Base-by-base conservation (phyloP, 139 green algal species). In the Chlamydomonas incerta region DNA sequence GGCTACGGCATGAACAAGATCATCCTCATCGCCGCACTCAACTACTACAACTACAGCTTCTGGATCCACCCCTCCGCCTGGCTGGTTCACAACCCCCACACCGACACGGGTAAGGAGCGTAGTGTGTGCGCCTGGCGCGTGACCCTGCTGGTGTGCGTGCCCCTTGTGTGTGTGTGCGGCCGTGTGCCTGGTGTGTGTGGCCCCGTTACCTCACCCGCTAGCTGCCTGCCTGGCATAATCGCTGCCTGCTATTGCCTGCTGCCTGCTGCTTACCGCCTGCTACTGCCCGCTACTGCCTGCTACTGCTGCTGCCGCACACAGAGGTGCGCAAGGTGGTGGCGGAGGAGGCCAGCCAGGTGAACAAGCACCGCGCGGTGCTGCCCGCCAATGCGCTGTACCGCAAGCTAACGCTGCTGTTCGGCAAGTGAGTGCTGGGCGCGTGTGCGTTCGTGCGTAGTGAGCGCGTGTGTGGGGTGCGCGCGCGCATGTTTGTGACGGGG, bases 1-100 rank as follows among this genome's bases (percentile, higher is more conserved):
- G 87, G 87, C 28, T 90, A 90, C 73, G 87, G 87, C 66, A 73
- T 90, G 87, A 90, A 90, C 62, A 88, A 90, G 88, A 91, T 91
- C 50, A 80, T 87, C 13, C 84, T 89, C 26, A 87, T 91, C 41
- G 88, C 88, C 18, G 72, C 58, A 18, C 72, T 91, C 20, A 86
- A 86, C 37, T 88, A 76, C 72, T 91, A 89, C 88, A 85, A 82
- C 66, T 86, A 83, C 80, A 87, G 52, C 15, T 89, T 91, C 58
- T 57, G 69, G 73, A 63, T 86, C 26, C 73, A 89, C 74, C 80
- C 83, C 1, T 5, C 1, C 46, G 81, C 80, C 3, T 91, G 88
- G 88, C 66, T 91, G n/a, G 80, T 89, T 47, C 88, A 91, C 62
- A 63, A 60, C 26, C 88, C 88, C 4, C 88, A 91, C 46, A 35